Percentiles rank a stretch among this genome's conserved stretches.
Conservation (phyloP, 768 basidiomycete genomes). For the Podaxis sp. region DNA sequence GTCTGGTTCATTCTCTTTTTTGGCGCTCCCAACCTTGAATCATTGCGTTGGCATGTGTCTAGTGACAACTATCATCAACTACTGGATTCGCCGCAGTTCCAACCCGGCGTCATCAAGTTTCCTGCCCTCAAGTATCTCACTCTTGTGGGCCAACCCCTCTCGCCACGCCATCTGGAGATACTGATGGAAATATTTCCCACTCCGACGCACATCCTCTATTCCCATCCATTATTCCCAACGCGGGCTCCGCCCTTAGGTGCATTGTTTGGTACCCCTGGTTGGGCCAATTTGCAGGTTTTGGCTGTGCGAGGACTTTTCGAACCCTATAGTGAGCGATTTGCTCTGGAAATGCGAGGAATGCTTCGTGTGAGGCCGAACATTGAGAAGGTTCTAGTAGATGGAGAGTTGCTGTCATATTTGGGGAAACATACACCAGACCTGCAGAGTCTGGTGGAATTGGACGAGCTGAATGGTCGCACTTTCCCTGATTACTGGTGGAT, state of each 20-base stretch:
- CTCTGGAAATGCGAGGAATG: neutral
- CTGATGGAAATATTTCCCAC: conserved; percentile 2
- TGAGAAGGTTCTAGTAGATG: neutral
- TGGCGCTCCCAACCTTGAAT: conserved; percentile 29
- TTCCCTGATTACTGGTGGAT: conserved; percentile 10
- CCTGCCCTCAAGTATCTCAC: conserved; percentile 34
- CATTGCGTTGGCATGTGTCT: conserved; percentile 33
- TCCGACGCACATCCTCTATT: conserved; percentile 4
- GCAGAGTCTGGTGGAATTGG: neutral
- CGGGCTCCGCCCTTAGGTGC: neutral
- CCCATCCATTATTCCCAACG: neutral
- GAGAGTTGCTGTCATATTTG: neutral
- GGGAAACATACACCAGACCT: neutral
- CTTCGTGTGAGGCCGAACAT: neutral
- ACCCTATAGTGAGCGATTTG: neutral
- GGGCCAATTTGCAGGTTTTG: neutral
- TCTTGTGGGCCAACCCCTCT: conserved; percentile 7
- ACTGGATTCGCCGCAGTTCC: conserved; percentile 22
- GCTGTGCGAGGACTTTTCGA: neutral
- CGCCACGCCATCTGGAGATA: neutral
- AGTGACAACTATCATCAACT: conserved; percentile 21
- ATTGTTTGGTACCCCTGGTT: neutral
- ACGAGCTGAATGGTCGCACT: neutral
- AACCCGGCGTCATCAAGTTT: conserved; percentile 22
- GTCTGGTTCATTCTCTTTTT: conserved; percentile 27